Evolutionary conservation across 495 filamentous ascomycete genomes (phyloP).

Genomic region (Tuber brumale): DNA sequence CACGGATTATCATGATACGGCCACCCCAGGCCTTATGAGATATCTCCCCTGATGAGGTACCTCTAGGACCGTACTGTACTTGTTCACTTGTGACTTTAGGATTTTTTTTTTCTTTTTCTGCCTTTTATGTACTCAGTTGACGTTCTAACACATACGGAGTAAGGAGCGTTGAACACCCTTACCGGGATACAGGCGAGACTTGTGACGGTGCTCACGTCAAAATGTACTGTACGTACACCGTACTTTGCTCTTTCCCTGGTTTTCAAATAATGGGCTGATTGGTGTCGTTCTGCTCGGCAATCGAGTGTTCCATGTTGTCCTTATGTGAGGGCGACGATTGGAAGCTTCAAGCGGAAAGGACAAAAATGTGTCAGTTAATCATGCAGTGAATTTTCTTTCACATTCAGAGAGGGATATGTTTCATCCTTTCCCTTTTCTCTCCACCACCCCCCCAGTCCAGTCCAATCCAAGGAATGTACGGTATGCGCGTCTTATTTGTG

Average conservation of each 20-base stretch:
- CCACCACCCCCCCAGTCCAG: not conserved
- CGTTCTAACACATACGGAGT: not conserved
- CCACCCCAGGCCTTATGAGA: not conserved
- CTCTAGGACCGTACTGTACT: not conserved
- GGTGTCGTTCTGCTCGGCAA: constrained; percentile 1
- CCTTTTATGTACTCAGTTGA: not conserved
- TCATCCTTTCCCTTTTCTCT: not conserved
- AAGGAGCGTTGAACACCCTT: not conserved
- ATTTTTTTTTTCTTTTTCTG: not conserved
- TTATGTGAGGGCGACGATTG: not conserved
- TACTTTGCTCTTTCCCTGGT: constrained; percentile 1
- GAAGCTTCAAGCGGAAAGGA: constrained; percentile 1
- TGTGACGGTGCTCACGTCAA: constrained; percentile 1
- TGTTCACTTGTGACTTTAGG: not conserved
- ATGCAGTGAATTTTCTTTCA: not conserved
- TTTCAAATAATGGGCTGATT: not conserved
- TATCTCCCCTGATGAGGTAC: not conserved
- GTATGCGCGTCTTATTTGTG: not conserved
- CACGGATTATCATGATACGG: not conserved
- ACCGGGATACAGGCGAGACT: not conserved
- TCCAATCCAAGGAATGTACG: constrained; percentile 1
- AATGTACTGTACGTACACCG: not conserved
- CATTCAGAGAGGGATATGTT: not conserved
- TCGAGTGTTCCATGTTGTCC: not conserved
- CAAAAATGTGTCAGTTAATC: not conserved